phyloP scores from a whole-genome alignment of 108 stramenopile genomes.

The Cyclotella distinguenda region DNA sequence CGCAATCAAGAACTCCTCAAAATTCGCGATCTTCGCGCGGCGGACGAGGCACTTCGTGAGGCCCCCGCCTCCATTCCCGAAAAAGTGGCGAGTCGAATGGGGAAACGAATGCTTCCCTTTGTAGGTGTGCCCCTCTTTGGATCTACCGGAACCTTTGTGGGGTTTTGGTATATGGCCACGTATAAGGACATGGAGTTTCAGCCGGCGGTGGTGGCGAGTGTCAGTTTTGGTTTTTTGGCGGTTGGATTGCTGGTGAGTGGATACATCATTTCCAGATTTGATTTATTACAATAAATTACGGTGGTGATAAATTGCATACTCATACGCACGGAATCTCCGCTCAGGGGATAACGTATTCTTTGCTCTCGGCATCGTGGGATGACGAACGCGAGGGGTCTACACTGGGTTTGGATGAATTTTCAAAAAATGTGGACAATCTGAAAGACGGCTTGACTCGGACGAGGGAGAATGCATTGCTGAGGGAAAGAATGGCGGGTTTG shows the following conservation, averaged over 20 bases:
- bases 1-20: slow-evolving; percentile 71
- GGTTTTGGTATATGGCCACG: slow-evolving; percentile 82
- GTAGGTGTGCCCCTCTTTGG: slow-evolving; percentile 81
- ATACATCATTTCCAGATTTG: background rate
- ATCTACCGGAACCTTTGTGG: slow-evolving; percentile 66
- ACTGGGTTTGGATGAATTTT: slow-evolving; percentile 72
- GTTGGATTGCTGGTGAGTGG: slow-evolving; percentile 64
- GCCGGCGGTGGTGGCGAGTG: slow-evolving; percentile 72
- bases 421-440: slow-evolving; percentile 66
- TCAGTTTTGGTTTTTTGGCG: slow-evolving; percentile 64
- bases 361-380: slow-evolving; percentile 83
- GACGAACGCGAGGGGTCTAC: slow-evolving; percentile 68
- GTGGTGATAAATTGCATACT: background rate
- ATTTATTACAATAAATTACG: background rate
- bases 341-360: slow-evolving; percentile 82
- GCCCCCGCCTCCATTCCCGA: slow-evolving; percentile 79
- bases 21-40: slow-evolving; percentile 47
- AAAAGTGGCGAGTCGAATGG: slow-evolving; percentile 79
- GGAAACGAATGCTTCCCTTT: slow-evolving; percentile 82
- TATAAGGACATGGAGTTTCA: slow-evolving; percentile 76
- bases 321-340: slow-evolving; percentile 3
- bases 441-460: slow-evolving; percentile 66
- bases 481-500: slow-evolving; percentile 69
- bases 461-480: slow-evolving; percentile 70
- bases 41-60: slow-evolving; percentile 53